A percentile compares a stretch with the other conserved stretches of the same genome.
These are phyloP conservation scores for Cystofilobasidium ferigula DNA, from an alignment of 768 basidiomycete species.

Conservation along the genomic window DNA sequence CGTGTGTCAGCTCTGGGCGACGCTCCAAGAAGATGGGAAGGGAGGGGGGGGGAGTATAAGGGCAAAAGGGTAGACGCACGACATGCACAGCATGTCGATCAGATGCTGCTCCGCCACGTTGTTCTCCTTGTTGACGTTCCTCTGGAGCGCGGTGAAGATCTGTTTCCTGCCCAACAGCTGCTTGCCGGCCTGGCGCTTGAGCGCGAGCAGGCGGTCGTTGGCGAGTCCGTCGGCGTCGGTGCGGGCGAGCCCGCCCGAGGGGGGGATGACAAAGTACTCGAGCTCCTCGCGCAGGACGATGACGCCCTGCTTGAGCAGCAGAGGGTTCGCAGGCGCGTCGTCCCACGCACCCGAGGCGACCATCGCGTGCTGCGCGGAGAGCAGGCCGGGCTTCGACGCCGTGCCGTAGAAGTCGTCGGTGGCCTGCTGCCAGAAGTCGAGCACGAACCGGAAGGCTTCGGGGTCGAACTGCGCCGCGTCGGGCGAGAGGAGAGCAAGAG, in stretches of 20 bases:
- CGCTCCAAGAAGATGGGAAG: background rate
- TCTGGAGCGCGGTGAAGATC: slow-evolving; percentile 94
- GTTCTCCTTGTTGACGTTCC: slow-evolving; percentile 98
- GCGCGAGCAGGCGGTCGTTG: slow-evolving; percentile 60
- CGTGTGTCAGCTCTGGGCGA: too few species aligned
- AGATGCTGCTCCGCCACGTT: slow-evolving; percentile 97
- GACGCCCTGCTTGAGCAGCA: slow-evolving; percentile 91
- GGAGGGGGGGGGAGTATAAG: background rate
- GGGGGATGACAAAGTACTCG: slow-evolving; percentile 94
- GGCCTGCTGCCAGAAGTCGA: slow-evolving; percentile 79
- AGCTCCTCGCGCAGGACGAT: slow-evolving; percentile 96
- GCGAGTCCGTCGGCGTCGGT: slow-evolving; percentile 65
- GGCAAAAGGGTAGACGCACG: slow-evolving; percentile 55
- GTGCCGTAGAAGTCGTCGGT: slow-evolving; percentile 89
- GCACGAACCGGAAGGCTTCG: slow-evolving; percentile 85
- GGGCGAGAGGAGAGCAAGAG: background rate
- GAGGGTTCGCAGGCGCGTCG: slow-evolving; percentile 53
- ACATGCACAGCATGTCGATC: slow-evolving; percentile 99
- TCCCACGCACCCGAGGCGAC: slow-evolving; percentile 45
- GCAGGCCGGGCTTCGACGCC: slow-evolving; percentile 51
- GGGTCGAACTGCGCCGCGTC: slow-evolving; percentile 98
- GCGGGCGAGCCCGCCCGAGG: slow-evolving; percentile 43
- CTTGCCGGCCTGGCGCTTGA: slow-evolving; percentile 77
- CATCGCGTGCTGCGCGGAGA: slow-evolving; percentile 40
- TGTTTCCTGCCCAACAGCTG: slow-evolving; percentile 77